phyloP scores from a whole-genome alignment of 805 yeast genomes.

The Candida corydali region DNA sequence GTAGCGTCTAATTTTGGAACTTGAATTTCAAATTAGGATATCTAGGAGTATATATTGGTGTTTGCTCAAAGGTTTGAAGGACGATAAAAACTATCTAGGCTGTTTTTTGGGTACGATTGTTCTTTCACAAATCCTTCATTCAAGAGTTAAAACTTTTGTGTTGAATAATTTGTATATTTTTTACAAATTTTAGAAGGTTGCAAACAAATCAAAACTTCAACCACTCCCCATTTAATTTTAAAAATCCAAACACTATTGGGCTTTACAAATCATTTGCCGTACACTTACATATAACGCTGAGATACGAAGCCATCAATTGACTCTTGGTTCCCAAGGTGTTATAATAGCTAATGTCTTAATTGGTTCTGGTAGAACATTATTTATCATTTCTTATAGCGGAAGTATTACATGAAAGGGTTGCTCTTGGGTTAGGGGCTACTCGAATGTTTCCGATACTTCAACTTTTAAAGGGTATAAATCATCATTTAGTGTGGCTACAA shows the following conservation, averaged over 20 bases:
- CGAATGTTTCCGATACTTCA: conserved; percentile 84
- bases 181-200: too few relatives aligned
- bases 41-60: too few relatives aligned
- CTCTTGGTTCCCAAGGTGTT: conserved; percentile 64
- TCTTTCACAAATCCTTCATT: too few relatives aligned
- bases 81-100: too few relatives aligned
- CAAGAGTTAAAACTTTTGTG: too few relatives aligned
- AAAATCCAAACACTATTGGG: conserved; percentile 45
- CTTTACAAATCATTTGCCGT: conserved; percentile 68
- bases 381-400: conserved; percentile 89
- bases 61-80: too few relatives aligned
- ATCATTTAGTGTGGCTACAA: conserved; percentile 33
- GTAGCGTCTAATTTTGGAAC: too few relatives aligned
- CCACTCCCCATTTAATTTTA: conserved; percentile 39
- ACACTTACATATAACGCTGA: conserved; percentile 55
- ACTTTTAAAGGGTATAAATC: conserved; percentile 44
- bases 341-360: conserved; percentile 89
- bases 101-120: too few relatives aligned
- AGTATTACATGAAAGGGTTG: conserved; percentile 54
- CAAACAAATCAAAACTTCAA: conserved; percentile 47
- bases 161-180: too few relatives aligned
- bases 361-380: conserved; percentile 91
- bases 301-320: conserved; percentile 31
- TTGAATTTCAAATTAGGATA: too few relatives aligned
- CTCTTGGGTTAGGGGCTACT: conserved; percentile 71